These are phyloP conservation scores for Fusarium xyrophilum DNA, from an alignment of 2,329 filamentous ascomycete genomes.

Conservation along the genomic window DNA sequence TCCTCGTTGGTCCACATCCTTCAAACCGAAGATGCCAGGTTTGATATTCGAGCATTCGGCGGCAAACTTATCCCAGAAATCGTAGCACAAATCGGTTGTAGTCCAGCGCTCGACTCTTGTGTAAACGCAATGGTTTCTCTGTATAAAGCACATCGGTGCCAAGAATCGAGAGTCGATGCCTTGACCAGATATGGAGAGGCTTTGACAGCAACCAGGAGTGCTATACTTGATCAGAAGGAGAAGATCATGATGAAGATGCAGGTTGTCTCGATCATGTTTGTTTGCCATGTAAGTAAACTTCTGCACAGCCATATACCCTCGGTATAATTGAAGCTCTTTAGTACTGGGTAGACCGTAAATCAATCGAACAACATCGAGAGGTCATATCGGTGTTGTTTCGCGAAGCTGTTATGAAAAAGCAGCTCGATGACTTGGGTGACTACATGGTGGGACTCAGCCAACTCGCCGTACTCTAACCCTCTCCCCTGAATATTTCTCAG, in stretches of 20 bases:
- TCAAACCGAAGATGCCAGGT: slow-evolving; percentile 30
- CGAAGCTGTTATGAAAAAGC: slow-evolving; percentile 19
- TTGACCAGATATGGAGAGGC: slow-evolving; percentile 26
- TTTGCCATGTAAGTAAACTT: slow-evolving; percentile 25
- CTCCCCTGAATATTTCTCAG: accelerated
- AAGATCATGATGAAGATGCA: slow-evolving; percentile 28
- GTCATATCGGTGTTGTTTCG: slow-evolving; percentile 27
- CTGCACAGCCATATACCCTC: accelerated
- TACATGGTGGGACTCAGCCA: slow-evolving; percentile 30
- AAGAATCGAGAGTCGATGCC: slow-evolving; percentile 14
- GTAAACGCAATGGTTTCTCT: slow-evolving; percentile 27
- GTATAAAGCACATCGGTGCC: slow-evolving; percentile 16
- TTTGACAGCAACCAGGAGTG: slow-evolving; percentile 5
- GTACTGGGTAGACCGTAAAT: slow-evolving; percentile 32
- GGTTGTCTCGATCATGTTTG: slow-evolving; percentile 20
- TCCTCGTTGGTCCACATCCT: slow-evolving; percentile 31
- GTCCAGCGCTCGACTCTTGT: slow-evolving; percentile 20
- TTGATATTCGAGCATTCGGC: slow-evolving; percentile 30
- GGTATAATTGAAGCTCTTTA: not conserved
- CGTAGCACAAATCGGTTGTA: slow-evolving; percentile 22
- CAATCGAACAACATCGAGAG: slow-evolving; percentile 7
- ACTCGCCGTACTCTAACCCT: slow-evolving; percentile 12
- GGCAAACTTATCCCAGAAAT: slow-evolving; percentile 29
- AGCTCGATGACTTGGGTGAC: slow-evolving; percentile 14
- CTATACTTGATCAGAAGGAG: slow-evolving; percentile 4